Evolutionary conservation across 202 grass and related monocot genomes (phyloP).

Genomic region (Carex arenaria): DNA sequence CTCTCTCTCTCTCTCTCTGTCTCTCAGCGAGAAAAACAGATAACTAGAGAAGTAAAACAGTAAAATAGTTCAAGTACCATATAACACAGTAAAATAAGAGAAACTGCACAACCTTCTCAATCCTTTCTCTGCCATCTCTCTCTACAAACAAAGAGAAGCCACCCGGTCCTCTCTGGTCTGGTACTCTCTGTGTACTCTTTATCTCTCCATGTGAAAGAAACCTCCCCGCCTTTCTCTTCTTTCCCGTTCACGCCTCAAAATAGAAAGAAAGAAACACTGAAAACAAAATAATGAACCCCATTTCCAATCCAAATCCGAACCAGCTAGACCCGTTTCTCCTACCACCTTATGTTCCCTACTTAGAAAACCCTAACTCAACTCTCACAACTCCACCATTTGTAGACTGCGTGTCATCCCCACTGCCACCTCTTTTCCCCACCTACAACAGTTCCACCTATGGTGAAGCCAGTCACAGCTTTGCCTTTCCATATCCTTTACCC

Average conservation of each 20-base stretch:
- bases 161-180: neutral
- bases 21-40: neutral
- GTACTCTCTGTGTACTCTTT: slow-evolving; percentile 24
- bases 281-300: slow-evolving; percentile 21
- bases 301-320: slow-evolving; percentile 11
- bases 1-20: neutral
- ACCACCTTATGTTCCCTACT: slow-evolving; percentile 2
- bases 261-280: slow-evolving; percentile 3
- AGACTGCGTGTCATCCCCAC: neutral
- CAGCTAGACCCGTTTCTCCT: slow-evolving; percentile 19
- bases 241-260: slow-evolving; percentile 1
- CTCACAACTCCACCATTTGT: slow-evolving; percentile 24
- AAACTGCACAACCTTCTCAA: neutral
- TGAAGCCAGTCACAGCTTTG: neutral
- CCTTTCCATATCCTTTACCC: slow-evolving; percentile 9
- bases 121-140: neutral
- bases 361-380: slow-evolving; percentile 23
- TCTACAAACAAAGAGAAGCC: slow-evolving; percentile 15
- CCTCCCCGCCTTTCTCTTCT: neutral
- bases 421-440: slow-evolving; percentile 4
- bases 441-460: neutral
- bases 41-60: neutral
- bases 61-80: slow-evolving; percentile 2
- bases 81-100: slow-evolving; percentile 19
- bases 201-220: slow-evolving; percentile 23